Percentiles rank a stretch among this genome's conserved stretches.
phyloP scores from a whole-genome alignment of 768 basidiomycete species.

The Trametes meyenii region DNA sequence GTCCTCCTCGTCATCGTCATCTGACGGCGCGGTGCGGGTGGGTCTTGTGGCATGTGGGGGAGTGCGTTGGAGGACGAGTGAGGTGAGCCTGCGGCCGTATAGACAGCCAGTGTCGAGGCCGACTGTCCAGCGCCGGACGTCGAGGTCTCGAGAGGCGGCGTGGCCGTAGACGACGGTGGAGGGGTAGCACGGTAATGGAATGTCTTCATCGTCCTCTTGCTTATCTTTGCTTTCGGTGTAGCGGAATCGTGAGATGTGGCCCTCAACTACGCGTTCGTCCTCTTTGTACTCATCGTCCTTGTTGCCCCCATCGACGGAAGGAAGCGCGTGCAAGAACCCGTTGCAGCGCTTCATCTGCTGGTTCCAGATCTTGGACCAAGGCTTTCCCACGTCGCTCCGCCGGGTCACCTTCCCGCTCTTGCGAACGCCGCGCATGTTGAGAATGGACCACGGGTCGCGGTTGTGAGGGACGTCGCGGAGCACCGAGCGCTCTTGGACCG shows the following conservation, averaged over 20 bases:
- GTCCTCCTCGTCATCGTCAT: conserved; percentile 30
- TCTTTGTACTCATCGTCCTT: conserved; percentile 22
- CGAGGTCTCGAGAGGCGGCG: conserved; percentile 75
- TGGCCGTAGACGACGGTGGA: conserved; percentile 89
- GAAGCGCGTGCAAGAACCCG: conserved; percentile 42
- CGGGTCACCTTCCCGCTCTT: conserved; percentile 42
- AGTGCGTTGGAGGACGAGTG: conserved; percentile 56
- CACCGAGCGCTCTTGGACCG: conserved; percentile 69
- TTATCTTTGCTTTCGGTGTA: not conserved
- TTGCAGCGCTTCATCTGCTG: conserved; percentile 59
- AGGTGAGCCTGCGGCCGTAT: conserved; percentile 64
- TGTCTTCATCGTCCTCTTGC: conserved; percentile 29
- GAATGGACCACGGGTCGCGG: conserved; percentile 68
- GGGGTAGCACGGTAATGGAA: conserved; percentile 62
- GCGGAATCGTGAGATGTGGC: not conserved
- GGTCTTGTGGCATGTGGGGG: not conserved
- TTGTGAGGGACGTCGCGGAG: conserved; percentile 76
- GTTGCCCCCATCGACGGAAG: conserved; percentile 21
- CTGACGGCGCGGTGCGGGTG: not conserved
- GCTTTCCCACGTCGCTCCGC: conserved; percentile 54
- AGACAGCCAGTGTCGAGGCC: conserved; percentile 90
- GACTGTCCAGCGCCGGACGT: conserved; percentile 80
- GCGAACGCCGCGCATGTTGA: conserved; percentile 67
- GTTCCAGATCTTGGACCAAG: conserved; percentile 82
- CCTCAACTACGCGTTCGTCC: conserved; percentile 9